Base-by-base conservation (phyloP, 176 grass and related monocot species). In the Avena eriantha region DNA sequence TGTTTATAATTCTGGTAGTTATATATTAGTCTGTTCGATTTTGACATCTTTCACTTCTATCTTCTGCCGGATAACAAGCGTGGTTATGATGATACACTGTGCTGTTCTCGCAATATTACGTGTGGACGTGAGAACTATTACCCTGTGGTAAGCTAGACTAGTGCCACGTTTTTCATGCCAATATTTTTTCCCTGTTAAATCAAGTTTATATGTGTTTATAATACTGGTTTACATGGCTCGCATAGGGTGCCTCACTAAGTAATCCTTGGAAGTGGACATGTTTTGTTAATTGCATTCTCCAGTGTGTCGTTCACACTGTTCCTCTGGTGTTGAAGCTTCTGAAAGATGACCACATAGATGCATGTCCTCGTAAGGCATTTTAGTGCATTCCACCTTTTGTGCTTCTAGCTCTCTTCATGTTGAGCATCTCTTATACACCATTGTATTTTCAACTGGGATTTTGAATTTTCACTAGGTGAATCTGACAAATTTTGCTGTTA, bases 261-360 rank as follows among this genome's bases (percentile, higher is more conserved):
- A 93, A 93, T 65, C 84, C 84, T 75, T 8, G 19, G 21, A 29
- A 34, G 49, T 88, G 89, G 82, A 91, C 79, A 43, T 90, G 88
- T 85, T 93, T 83, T 53, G 65, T 93, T 53, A 90, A 90, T 80
- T 87, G 86, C 43, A 67, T 88, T 22, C 92, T 91, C 15, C 92
- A 93, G 33, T 91, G 92, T 76, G 77, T 93, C 24, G 84, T 85
- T 78, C 92, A 93, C 50, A 93, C 92, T 22, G 86, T 90, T 83
- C 89, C 88, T 67, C 73, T 93, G 14, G 68, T 86, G 60, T 71
- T 80, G 86, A 90, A 70, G 83, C 86, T 93, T 77, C 69, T 18
- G 18, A 35, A 74, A 78, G 59, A 53, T 35, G 73, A 91, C 63
- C 92, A 91, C 34, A 60, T 54, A n/a, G 33, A 65, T 86, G 60